These are phyloP conservation scores for Mycena olivaceomarginata DNA, from an alignment of 768 basidiomycete genomes.

Conservation along the genomic window DNA sequence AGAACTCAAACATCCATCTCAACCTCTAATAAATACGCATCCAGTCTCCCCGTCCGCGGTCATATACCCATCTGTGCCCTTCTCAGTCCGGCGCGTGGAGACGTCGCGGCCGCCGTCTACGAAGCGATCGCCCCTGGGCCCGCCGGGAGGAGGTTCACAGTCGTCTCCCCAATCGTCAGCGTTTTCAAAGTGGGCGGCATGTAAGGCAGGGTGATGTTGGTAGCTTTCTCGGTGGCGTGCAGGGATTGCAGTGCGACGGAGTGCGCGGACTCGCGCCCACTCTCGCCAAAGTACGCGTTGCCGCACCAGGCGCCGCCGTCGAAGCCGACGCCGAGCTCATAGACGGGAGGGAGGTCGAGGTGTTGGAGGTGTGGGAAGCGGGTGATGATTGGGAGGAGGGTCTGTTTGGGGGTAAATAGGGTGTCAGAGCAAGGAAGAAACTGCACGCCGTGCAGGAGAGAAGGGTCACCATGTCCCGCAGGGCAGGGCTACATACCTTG, in stretches of 20 bases:
- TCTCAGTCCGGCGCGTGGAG: constrained; percentile 26
- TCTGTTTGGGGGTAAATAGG: constrained; percentile 25
- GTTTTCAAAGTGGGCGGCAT: constrained; percentile 22
- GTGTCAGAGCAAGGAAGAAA: constrained; percentile 10
- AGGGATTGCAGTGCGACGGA: constrained; percentile 30
- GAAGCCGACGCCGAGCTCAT: constrained; percentile 25
- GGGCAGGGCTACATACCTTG: constrained; percentile 26
- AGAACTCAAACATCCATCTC: constrained; percentile 27
- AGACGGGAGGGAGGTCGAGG: constrained; percentile 26
- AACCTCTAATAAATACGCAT: constrained; percentile 25
- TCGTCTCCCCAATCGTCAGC: constrained; percentile 20
- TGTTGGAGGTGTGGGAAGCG: constrained; percentile 28
- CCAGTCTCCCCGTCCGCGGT: constrained; percentile 22
- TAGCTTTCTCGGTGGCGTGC: constrained; percentile 29
- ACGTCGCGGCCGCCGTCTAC: constrained; percentile 19
- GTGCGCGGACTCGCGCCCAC: constrained; percentile 28
- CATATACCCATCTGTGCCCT: constrained; percentile 25
- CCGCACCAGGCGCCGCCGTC: constrained; percentile 25
- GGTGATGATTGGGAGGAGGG: constrained; percentile 28
- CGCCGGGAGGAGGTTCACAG: constrained; percentile 23
- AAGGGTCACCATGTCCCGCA: constrained; percentile 25
- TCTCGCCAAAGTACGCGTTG: constrained; percentile 27
- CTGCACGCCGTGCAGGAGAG: constrained; percentile 10
- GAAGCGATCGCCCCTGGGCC: constrained; percentile 20
- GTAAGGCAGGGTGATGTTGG: constrained; percentile 22